Percentiles rank a stretch among this genome's conserved stretches.
phyloP scores from a whole-genome alignment of 2,329 filamentous ascomycete species.

The Blastomyces emzantsi region DNA sequence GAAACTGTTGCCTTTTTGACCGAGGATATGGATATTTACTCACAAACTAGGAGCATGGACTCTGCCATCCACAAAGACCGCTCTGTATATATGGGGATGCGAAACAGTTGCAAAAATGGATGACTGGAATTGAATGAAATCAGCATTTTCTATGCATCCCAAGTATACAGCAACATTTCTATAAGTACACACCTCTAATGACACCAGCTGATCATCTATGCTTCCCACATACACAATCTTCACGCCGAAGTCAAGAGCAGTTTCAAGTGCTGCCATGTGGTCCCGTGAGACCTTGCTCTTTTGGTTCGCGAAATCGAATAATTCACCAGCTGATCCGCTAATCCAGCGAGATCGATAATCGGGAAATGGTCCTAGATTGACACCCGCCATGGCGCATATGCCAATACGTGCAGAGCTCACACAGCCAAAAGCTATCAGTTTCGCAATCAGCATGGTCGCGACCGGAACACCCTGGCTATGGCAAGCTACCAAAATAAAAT shows the following conservation, averaged over 20 bases:
- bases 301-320: slow-evolving; percentile 86
- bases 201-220: slow-evolving; percentile 94
- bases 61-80: slow-evolving; percentile 91
- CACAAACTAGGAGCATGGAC: slow-evolving; percentile 86
- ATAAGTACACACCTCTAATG: slow-evolving; percentile 57
- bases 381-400: slow-evolving; percentile 81
- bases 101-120: slow-evolving; percentile 76
- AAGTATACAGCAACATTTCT: neutral
- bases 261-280: slow-evolving; percentile 66
- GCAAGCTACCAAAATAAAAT: slow-evolving; percentile 85
- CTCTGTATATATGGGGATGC: slow-evolving; percentile 88
- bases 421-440: slow-evolving; percentile 83
- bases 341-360: slow-evolving; percentile 87
- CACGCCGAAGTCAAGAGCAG: slow-evolving; percentile 67
- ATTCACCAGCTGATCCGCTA: slow-evolving; percentile 81
- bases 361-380: slow-evolving; percentile 84
- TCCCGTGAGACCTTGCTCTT: slow-evolving; percentile 73
- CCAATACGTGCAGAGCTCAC: slow-evolving; percentile 69
- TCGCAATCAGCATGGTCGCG: slow-evolving; percentile 81
- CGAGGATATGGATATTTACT: slow-evolving; percentile 19
- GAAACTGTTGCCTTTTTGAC: neutral
- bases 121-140: slow-evolving; percentile 42
- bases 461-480: slow-evolving; percentile 96
- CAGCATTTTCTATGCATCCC: neutral
- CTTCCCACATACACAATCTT: slow-evolving; percentile 83